Percentiles rank a stretch among this genome's conserved stretches.
Conservation (phyloP, 495 filamentous ascomycete species). For the Annulohypoxylon nitens region DNA sequence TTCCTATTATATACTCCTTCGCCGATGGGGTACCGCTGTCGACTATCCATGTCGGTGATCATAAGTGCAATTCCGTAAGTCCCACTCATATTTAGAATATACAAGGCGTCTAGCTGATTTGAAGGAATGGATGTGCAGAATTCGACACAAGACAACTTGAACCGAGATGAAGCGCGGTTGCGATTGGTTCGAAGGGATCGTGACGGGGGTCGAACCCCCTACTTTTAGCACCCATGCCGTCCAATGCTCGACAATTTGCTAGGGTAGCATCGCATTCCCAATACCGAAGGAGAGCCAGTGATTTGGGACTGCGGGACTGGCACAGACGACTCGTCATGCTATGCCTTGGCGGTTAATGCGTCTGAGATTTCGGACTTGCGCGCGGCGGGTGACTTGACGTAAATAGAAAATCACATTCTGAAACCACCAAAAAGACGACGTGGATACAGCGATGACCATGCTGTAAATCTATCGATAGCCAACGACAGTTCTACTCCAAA, state of each 20-base stretch:
- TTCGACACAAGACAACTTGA: conserved; percentile 32
- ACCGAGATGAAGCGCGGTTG: neutral
- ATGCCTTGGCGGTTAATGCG: conserved; percentile 38
- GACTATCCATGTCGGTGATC: conserved; percentile 33
- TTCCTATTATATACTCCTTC: conserved; percentile 47
- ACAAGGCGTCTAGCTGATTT: neutral
- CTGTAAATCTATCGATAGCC: neutral
- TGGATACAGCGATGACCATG: neutral
- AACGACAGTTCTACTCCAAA: neutral
- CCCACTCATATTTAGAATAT: conserved; percentile 20
- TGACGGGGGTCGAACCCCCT: conserved; percentile 23
- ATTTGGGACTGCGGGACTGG: conserved; percentile 27
- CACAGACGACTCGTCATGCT: conserved; percentile 21
- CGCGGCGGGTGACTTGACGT: neutral
- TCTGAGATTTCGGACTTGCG: conserved; percentile 6
- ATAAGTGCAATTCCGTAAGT: conserved; percentile 40
- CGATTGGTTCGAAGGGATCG: conserved; percentile 24
- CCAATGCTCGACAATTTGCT: conserved; percentile 19
- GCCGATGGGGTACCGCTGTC: conserved; percentile 12
- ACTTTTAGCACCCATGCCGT: conserved; percentile 10
- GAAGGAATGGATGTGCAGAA: conserved; percentile 35
- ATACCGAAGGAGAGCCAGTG: conserved; percentile 32
- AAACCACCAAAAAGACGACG: neutral
- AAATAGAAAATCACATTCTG: neutral
- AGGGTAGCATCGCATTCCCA: conserved; percentile 28